These are phyloP conservation scores for Leccinum ochraceum DNA, from an alignment of 768 basidiomycete species.

Conservation along the genomic window DNA sequence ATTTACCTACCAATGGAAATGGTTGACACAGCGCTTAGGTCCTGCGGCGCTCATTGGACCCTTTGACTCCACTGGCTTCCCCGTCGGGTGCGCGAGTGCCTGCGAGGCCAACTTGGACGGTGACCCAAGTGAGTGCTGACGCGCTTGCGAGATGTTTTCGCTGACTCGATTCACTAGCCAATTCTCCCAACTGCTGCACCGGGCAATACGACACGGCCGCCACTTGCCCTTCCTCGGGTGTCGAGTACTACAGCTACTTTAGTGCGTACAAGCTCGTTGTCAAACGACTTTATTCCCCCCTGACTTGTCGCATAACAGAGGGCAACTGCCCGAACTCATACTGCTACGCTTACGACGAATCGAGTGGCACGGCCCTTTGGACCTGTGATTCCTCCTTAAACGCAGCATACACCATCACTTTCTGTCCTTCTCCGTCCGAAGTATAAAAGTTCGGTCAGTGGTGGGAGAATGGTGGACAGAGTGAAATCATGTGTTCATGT, in stretches of 20 bases:
- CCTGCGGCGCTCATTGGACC: slow-evolving; percentile 55
- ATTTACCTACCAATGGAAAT: not conserved
- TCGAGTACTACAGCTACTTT: slow-evolving; percentile 46
- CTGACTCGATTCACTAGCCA: slow-evolving; percentile 33
- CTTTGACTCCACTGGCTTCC: slow-evolving; percentile 49
- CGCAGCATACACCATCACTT: no score
- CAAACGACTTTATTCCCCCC: slow-evolving; percentile 1
- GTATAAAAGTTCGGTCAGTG: no score
- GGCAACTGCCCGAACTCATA: slow-evolving; percentile 47
- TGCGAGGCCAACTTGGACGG: slow-evolving; percentile 44
- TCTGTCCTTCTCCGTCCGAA: no score
- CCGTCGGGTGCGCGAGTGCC: slow-evolving; percentile 63
- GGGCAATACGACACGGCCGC: slow-evolving; percentile 51
- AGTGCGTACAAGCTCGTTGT: slow-evolving; percentile 32
- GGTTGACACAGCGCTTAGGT: slow-evolving; percentile 33
- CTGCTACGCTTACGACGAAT: slow-evolving; percentile 54
- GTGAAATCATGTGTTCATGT: not conserved
- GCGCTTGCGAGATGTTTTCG: not conserved
- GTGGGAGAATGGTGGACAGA: no score
- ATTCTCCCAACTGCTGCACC: slow-evolving; percentile 68
- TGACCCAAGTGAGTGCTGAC: slow-evolving; percentile 28
- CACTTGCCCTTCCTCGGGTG: slow-evolving; percentile 56
- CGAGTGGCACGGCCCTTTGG: slow-evolving; percentile 46
- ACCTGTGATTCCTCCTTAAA: slow-evolving; percentile 36
- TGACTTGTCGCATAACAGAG: slow-evolving; percentile 29